phyloP scores from a whole-genome alignment of 352 stramenopile species.

The Globisporangium perplexum region DNA sequence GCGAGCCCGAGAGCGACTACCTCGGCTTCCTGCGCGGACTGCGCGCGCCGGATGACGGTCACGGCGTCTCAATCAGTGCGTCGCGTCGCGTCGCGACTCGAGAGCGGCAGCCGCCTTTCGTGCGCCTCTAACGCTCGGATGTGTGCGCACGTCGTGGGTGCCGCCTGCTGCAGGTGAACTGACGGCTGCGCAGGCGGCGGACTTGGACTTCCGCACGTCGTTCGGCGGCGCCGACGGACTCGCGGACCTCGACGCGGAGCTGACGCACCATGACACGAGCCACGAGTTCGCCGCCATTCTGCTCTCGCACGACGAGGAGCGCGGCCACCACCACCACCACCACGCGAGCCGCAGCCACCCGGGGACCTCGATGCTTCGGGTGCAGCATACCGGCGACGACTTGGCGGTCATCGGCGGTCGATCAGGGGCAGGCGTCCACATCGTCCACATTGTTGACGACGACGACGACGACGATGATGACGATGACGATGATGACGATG shows the following conservation, averaged over 20 bases:
- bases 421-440: neutral
- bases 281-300: conserved; percentile 71
- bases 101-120: neutral
- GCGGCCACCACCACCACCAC: conserved; percentile 1
- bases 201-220: conserved; percentile 72
- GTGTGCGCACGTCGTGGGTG: neutral
- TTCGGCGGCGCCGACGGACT: conserved; percentile 52
- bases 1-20: conserved; percentile 59
- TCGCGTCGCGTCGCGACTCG: conserved; percentile 8
- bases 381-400: neutral
- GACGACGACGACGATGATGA: conserved; percentile 7
- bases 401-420: conserved; percentile 7
- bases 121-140: neutral
- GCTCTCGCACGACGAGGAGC: conserved; percentile 53
- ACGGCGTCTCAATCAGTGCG: conserved; percentile 32
- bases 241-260: conserved; percentile 50
- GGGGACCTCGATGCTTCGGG: neutral
- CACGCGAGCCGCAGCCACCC: no score
- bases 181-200: conserved; percentile 36
- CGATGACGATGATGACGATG: conserved; percentile 6
- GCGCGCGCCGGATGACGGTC: conserved; percentile 46
- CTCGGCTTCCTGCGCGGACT: conserved; percentile 70
- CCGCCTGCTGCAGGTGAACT: conserved; percentile 35
- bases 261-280: conserved; percentile 26
- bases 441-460: conserved; percentile 5